Evolutionary conservation across 768 basidiomycete genomes (phyloP).

Genomic region (Terana coerulea): DNA sequence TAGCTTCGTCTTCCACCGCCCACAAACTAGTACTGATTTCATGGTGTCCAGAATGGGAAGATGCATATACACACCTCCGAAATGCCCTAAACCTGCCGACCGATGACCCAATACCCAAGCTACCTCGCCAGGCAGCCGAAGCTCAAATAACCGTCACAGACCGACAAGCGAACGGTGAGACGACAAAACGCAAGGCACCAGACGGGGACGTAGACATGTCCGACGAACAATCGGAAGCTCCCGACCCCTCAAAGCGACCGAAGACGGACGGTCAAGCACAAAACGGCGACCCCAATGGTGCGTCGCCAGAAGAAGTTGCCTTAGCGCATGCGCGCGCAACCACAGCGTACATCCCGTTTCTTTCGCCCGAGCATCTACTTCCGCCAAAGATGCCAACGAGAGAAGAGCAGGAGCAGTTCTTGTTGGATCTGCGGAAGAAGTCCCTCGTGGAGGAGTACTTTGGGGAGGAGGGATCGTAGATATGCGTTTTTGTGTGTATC

Average conservation of each 20-base stretch:
- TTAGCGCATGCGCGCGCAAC: conserved; percentile 48
- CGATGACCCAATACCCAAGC: conserved; percentile 48
- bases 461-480: conserved; percentile 34
- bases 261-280: conserved; percentile 21
- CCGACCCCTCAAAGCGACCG: conserved; percentile 29
- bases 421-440: conserved; percentile 76
- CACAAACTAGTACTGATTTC: conserved; percentile 3
- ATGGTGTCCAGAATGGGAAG: conserved; percentile 55
- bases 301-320: conserved; percentile 25
- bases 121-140: conserved; percentile 38
- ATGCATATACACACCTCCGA: conserved; percentile 52
- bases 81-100: conserved; percentile 47
- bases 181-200: conserved; percentile 53
- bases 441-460: conserved; percentile 79
- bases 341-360: conserved; percentile 68
- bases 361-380: conserved; percentile 67
- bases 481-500: background rate
- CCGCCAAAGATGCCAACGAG: conserved; percentile 73
- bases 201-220: conserved; percentile 37
- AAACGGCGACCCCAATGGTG: background rate
- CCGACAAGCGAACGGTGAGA: conserved; percentile 16
- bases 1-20: conserved; percentile 19
- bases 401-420: conserved; percentile 73
- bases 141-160: conserved; percentile 23
- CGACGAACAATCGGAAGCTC: conserved; percentile 25